These are phyloP conservation scores for Phytophthora pinifolia DNA, from an alignment of 352 stramenopile genomes.

Conservation along the genomic window DNA sequence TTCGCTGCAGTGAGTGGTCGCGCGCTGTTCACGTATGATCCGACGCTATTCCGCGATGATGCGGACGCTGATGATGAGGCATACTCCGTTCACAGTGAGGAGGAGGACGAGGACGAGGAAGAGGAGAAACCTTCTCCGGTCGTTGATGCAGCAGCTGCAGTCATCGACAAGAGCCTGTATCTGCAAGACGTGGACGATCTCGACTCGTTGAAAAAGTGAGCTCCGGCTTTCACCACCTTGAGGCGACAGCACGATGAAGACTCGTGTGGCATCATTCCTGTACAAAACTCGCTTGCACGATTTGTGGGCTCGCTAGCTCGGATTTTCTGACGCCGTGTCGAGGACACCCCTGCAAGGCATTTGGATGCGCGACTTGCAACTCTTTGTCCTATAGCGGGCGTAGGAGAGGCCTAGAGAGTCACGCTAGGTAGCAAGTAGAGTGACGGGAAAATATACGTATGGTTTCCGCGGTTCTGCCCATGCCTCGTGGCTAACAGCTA, in stretches of 20 bases:
- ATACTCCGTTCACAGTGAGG: conserved; percentile 72
- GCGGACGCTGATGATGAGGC: conserved; percentile 85
- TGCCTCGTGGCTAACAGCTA: conserved; percentile 1
- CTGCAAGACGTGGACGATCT: conserved; percentile 78
- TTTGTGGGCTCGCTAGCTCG: conserved; percentile 11
- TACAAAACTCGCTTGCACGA: conserved; percentile 20
- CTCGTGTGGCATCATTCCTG: conserved; percentile 11
- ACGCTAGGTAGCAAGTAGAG: conserved; percentile 24
- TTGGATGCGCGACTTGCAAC: conserved; percentile 9
- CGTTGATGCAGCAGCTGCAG: conserved; percentile 54
- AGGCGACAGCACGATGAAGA: conserved; percentile 9
- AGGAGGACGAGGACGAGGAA: conserved; percentile 49
- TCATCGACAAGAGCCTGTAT: conserved; percentile 87
- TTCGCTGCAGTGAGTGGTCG: conserved; percentile 83
- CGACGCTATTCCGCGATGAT: conserved; percentile 91
- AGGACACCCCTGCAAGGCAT: conserved; percentile 11
- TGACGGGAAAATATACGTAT: conserved; percentile 32
- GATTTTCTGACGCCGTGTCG: conserved; percentile 15
- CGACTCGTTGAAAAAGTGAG: conserved; percentile 78
- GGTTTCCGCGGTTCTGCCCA: conserved; percentile 9
- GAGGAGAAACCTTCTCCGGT: conserved; percentile 42
- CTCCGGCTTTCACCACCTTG: conserved; percentile 3
- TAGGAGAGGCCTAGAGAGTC: conserved; percentile 25
- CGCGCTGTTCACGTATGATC: conserved; percentile 90
- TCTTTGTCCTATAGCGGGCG: conserved; percentile 24